A percentile compares a stretch with the other conserved stretches of the same genome.
Conservation (phyloP, 805 yeast genomes). For the Saturnispora saitoi region DNA sequence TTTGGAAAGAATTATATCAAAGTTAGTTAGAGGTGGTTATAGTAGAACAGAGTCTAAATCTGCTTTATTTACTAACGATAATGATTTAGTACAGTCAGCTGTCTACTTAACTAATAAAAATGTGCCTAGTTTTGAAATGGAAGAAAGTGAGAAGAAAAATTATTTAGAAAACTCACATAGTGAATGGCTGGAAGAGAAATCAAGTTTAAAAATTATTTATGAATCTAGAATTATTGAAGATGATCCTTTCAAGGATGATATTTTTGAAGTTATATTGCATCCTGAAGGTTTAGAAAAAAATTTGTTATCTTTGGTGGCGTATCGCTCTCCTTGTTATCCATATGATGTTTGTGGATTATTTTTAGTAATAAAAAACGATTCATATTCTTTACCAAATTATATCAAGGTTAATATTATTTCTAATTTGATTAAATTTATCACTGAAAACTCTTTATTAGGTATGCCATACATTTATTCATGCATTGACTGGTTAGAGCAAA, state of each 20-base stretch:
- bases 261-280: slow-evolving; percentile 29
- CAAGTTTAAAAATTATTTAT: slow-evolving; percentile 55
- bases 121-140: background rate
- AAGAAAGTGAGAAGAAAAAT: slow-evolving; percentile 10
- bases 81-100: slow-evolving; percentile 44
- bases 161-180: slow-evolving; percentile 19
- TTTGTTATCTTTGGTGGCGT: slow-evolving; percentile 31
- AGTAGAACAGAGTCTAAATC: slow-evolving; percentile 55
- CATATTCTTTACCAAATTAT: slow-evolving; percentile 57
- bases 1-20: slow-evolving; percentile 48
- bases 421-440: slow-evolving; percentile 37
- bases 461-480: slow-evolving; percentile 60
- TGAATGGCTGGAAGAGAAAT: slow-evolving; percentile 70
- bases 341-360: slow-evolving; percentile 61
- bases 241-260: slow-evolving; percentile 31
- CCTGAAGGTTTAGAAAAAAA: slow-evolving; percentile 25
- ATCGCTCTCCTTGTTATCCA: slow-evolving; percentile 52
- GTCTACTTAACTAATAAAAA: slow-evolving; percentile 36
- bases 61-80: slow-evolving; percentile 33
- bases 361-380: slow-evolving; percentile 32
- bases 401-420: slow-evolving; percentile 51
- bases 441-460: slow-evolving; percentile 45
- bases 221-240: slow-evolving; percentile 16
- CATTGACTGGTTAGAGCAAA: slow-evolving; percentile 71
- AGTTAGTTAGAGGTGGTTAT: slow-evolving; percentile 60